Evolutionary conservation across 78 protist species (phyloP), one percentile per base, ranked within the genome.

Genomic region (Dictyostelium citrinum): DNA sequence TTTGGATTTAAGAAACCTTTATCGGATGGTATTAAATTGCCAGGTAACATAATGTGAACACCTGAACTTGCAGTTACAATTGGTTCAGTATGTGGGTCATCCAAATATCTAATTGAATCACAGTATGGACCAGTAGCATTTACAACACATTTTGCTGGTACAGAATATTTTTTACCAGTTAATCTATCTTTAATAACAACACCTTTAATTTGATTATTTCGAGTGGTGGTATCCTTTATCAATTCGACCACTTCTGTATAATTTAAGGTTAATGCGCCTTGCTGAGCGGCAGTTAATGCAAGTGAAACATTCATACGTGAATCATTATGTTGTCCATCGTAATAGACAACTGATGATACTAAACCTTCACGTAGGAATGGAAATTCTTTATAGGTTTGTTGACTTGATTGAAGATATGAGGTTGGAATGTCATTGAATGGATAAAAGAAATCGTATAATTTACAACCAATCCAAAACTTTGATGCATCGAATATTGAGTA

Each of bases 71-170:
- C 98, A 10, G 72, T 64, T 27, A 98, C 84, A 24, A 97, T 83
- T 14, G 80, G 60, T 55, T 7, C 5, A 0, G n/a, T 27, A 1
- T 71, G 20, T 17, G 84, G 93, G 35, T 92, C 74, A 51, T 91
- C 99, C 98, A 98, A 86, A 27, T 67, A 33, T 31, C 98, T 77
- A 11, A 98, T 58, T 8, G 77, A 27, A 31, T 97, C 98, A 16
- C 96, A n/a, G 67, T 97, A 98, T 29, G 98, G 98, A 2, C 99
- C 99, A 1, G 98, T 83, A 9, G 99, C 99, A 81, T 96, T 97
- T 81, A 98, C 82, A 29, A 98, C 97, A 3, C 71, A 16, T 70
- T 77, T 92, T 6, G 97, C 88, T 8, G 33, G 29, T 24, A 95
- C 90, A 12, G 80, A 72, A 72, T 92, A 94, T 41, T 8, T 49